Evolutionary conservation across 23 red algal species (phyloP).

Genomic region (Gracilaria domingensis): DNA sequence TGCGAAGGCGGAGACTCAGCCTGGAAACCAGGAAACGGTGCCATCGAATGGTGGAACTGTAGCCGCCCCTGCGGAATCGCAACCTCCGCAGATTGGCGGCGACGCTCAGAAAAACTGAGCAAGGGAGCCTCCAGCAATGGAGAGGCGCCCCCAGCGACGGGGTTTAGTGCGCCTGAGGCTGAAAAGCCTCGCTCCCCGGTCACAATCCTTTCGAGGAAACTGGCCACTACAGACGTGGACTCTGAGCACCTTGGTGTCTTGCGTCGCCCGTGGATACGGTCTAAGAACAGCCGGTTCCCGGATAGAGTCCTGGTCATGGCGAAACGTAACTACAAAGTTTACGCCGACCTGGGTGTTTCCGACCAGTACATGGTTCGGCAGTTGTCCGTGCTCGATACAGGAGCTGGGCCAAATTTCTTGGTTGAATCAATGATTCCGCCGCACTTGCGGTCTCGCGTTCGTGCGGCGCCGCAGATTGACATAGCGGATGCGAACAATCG

Average conservation of each 20-base stretch:
- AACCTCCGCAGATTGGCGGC: neutral
- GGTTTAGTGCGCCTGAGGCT: neutral
- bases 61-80: neutral
- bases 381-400: constrained; percentile 10
- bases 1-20: neutral
- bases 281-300: neutral
- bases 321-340: constrained; percentile 33
- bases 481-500: constrained; percentile 32
- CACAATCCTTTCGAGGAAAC: neutral
- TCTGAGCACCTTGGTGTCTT: neutral
- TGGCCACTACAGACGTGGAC: neutral
- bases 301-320: constrained; percentile 13
- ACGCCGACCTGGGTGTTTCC: constrained; percentile 4
- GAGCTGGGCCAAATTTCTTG: constrained; percentile 27
- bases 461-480: neutral
- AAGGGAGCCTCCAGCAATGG: neutral
- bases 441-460: constrained; percentile 2
- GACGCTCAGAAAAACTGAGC: neutral
- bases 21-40: neutral
- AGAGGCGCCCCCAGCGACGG: neutral
- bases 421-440: neutral
- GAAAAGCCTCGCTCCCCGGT: neutral
- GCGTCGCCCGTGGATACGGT: neutral
- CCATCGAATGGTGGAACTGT: neutral
- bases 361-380: constrained; percentile 4